These are phyloP conservation scores for Phialocephala sp. DNA, from an alignment of 2,329 filamentous ascomycete genomes.

Conservation along the genomic window DNA sequence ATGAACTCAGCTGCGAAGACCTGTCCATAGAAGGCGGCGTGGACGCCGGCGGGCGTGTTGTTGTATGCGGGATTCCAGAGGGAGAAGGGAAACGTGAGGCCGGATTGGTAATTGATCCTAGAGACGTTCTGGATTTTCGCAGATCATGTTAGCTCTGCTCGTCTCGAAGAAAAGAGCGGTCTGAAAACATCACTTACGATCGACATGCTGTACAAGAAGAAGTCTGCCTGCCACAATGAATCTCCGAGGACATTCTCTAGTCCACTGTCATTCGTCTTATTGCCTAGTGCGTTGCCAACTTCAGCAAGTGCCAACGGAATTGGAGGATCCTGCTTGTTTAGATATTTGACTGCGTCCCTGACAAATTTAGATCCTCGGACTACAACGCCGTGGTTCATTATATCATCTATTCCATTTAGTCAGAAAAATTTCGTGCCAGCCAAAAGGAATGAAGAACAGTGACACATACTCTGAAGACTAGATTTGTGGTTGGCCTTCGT, in stretches of 20 bases:
- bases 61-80: neutral
- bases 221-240: neutral
- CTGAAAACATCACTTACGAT: neutral
- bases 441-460: neutral
- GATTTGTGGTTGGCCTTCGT: neutral
- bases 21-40: neutral
- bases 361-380: neutral
- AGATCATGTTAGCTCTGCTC: neutral
- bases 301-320: neutral
- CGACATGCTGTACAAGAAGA: neutral
- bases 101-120: neutral
- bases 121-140: neutral
- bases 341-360: neutral
- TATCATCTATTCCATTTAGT: neutral
- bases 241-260: neutral
- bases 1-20: neutral
- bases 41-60: neutral
- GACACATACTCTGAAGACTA: neutral
- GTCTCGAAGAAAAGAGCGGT: neutral
- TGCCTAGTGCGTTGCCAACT: neutral
- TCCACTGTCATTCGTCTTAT: neutral
- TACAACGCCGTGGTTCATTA: neutral
- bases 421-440: neutral
- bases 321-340: neutral
- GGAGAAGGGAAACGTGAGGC: neutral